Evolutionary conservation across 176 grass and related monocot genomes (phyloP).

Genomic region (Juncus effusus): DNA sequence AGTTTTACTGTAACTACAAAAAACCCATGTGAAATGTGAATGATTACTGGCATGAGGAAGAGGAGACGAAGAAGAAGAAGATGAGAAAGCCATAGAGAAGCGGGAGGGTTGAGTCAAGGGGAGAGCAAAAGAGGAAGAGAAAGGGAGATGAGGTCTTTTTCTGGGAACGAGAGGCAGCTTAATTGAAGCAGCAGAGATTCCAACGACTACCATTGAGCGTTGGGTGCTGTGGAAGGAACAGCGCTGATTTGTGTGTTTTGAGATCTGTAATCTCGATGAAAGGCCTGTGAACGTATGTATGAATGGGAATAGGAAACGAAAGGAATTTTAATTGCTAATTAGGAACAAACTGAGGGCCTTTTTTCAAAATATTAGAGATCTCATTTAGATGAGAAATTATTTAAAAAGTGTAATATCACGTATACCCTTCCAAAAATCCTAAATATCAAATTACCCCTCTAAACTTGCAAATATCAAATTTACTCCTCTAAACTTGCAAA

Average conservation of each 20-base stretch:
- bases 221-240: neutral
- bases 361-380: neutral
- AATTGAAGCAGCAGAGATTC: neutral
- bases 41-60: neutral
- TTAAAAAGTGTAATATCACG: too few relatives aligned
- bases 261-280: too few relatives aligned
- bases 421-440: too few relatives aligned
- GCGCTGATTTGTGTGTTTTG: neutral
- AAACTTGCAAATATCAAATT: too few relatives aligned
- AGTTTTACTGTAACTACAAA: too few relatives aligned
- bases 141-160: neutral
- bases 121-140: neutral
- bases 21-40: neutral
- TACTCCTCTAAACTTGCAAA: too few relatives aligned
- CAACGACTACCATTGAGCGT: conserved; percentile 19
- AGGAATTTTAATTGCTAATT: neutral
- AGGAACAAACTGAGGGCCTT: neutral
- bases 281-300: neutral
- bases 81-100: conserved; percentile 21
- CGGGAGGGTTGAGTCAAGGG: neutral
- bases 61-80: conserved; percentile 16
- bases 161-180: neutral
- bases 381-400: neutral
- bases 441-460: too few relatives aligned
- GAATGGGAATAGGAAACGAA: neutral